phyloP scores from a whole-genome alignment of 495 filamentous ascomycete genomes.

The Podospora sp. region DNA sequence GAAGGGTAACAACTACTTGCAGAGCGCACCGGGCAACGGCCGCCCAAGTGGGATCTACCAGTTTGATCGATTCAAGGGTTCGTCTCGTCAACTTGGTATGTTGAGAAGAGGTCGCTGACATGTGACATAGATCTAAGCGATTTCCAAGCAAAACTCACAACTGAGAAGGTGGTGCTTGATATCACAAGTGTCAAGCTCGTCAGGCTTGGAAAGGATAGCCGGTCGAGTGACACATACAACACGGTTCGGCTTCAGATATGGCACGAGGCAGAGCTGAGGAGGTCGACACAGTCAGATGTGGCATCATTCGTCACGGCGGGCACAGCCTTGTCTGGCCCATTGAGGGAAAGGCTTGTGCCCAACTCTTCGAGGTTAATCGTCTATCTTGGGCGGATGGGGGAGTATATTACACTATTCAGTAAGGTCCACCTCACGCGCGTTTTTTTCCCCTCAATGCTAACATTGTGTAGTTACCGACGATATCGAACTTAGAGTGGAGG shows the following conservation, averaged over 20 bases:
- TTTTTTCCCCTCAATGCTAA: background rate
- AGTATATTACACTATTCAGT: slow-evolving; percentile 38
- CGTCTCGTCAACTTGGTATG: background rate
- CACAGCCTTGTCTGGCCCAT: slow-evolving; percentile 36
- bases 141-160: slow-evolving; percentile 40
- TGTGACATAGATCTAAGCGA: slow-evolving; percentile 31
- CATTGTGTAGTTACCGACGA: slow-evolving; percentile 35
- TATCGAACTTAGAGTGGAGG: slow-evolving; percentile 34
- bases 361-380: slow-evolving; percentile 33
- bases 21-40: slow-evolving; percentile 20
- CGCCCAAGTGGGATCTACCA: slow-evolving; percentile 38
- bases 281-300: slow-evolving; percentile 27
- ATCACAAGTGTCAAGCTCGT: slow-evolving; percentile 37
- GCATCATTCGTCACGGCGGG: slow-evolving; percentile 39
- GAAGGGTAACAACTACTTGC: slow-evolving; percentile 26
- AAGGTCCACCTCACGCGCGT: background rate
- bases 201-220: slow-evolving; percentile 25
- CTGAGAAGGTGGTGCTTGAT: slow-evolving; percentile 39
- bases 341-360: slow-evolving; percentile 33
- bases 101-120: background rate
- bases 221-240: slow-evolving; percentile 33
- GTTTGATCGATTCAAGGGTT: slow-evolving; percentile 30
- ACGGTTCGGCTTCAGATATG: slow-evolving; percentile 40
- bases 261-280: slow-evolving; percentile 33
- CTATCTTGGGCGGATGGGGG: slow-evolving; percentile 35